Conservation (phyloP, 1,284 basidiomycete species). For the Trametes polyzona region DNA sequence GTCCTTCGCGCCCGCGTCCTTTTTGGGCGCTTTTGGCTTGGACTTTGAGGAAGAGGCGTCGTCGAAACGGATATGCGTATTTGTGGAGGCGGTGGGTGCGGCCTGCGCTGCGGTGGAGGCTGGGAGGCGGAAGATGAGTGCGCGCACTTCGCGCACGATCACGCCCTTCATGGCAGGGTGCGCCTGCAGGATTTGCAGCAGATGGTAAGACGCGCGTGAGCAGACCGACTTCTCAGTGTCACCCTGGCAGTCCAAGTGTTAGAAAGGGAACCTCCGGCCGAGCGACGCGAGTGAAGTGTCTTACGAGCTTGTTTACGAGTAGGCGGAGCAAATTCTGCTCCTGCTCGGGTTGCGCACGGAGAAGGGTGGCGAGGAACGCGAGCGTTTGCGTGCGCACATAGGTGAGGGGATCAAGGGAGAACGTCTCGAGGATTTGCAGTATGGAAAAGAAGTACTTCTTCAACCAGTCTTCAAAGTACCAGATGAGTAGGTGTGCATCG, state of each 20-base stretch:
- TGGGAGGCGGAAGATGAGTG: slow-evolving; percentile 72
- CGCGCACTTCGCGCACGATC: slow-evolving; percentile 86
- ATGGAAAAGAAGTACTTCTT: slow-evolving; percentile 97
- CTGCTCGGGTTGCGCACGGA: slow-evolving; percentile 93
- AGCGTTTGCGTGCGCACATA: slow-evolving; percentile 76
- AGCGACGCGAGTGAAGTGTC: slow-evolving; percentile 25
- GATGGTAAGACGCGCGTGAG: slow-evolving; percentile 87
- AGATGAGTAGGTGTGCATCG: slow-evolving; percentile 79
- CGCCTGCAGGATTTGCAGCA: slow-evolving; percentile 87
- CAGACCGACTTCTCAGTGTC: slow-evolving; percentile 90
- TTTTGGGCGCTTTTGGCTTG: slow-evolving; percentile 33
- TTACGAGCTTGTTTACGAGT: slow-evolving; percentile 91
- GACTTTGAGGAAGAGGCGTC: slow-evolving; percentile 29
- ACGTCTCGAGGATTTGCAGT: slow-evolving; percentile 88
- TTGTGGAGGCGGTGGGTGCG: slow-evolving; percentile 2
- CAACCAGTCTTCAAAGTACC: slow-evolving; percentile 96
- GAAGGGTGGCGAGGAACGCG: slow-evolving; percentile 74
- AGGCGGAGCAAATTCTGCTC: slow-evolving; percentile 94
- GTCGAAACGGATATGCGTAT: slow-evolving; percentile 26
- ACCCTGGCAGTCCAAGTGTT: slow-evolving; percentile 55
- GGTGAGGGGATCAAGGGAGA: slow-evolving; percentile 86
- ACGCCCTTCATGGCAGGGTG: slow-evolving; percentile 96
- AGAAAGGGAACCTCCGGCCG: background rate
- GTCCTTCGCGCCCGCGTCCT: slow-evolving; percentile 28
- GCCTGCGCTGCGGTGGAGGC: slow-evolving; percentile 45